These are phyloP conservation scores for Lodderomyces elongisporus DNA, from an alignment of 1,139 yeast genomes.

Conservation along the genomic window DNA sequence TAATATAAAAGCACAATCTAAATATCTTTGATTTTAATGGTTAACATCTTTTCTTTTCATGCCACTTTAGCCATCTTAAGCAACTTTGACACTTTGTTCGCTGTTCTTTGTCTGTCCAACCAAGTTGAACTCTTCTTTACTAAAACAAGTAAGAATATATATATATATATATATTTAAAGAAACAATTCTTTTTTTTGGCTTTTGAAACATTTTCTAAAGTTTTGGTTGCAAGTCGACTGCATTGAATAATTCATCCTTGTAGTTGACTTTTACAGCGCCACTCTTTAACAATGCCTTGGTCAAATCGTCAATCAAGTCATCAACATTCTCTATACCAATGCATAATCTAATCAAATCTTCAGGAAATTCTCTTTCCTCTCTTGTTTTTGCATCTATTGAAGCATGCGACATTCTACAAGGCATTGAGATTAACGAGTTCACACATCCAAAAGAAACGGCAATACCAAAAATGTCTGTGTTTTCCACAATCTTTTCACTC, in stretches of 20 bases:
- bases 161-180: too few relatives aligned
- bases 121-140: too few relatives aligned
- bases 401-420: conserved; percentile 96
- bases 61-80: too few relatives aligned
- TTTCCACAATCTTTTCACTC: conserved; percentile 71
- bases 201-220: too few relatives aligned
- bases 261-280: conserved; percentile 50
- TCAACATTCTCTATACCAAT: conserved; percentile 76
- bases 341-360: conserved; percentile 82
- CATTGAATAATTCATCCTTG: conserved; percentile 40
- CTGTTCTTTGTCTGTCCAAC: too few relatives aligned
- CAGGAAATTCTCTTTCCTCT: conserved; percentile 85
- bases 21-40: too few relatives aligned
- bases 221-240: conserved; percentile 39
- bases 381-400: conserved; percentile 84
- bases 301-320: conserved; percentile 68
- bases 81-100: too few relatives aligned
- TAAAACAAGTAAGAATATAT: too few relatives aligned
- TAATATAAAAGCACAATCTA: too few relatives aligned
- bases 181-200: too few relatives aligned
- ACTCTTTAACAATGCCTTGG: conserved; percentile 61
- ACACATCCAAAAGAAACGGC: conserved; percentile 95
- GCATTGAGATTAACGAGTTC: conserved; percentile 84
- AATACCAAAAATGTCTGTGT: conserved; percentile 74
- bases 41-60: too few relatives aligned